Conservation (phyloP, 2,329 filamentous ascomycete species). For the Penicillium frequentans region DNA sequence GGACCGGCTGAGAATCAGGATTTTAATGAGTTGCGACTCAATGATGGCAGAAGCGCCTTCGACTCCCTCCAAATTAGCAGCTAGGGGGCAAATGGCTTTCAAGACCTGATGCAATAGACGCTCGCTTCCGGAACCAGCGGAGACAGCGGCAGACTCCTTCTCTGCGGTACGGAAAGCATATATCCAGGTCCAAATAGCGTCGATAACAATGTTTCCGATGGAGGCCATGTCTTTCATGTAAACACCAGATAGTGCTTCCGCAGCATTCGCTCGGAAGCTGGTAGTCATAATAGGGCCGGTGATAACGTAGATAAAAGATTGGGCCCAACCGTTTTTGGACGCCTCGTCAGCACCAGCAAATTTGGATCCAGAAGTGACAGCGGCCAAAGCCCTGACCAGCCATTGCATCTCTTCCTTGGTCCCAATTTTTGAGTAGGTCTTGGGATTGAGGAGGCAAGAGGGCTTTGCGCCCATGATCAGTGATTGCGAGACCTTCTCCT, state of each 20-base stretch:
- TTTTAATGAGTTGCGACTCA: conserved; percentile 69
- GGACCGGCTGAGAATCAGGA: conserved; percentile 75
- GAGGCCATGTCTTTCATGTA: conserved; percentile 61
- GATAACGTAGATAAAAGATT: conserved; percentile 78
- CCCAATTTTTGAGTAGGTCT: conserved; percentile 78
- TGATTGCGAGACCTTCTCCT: conserved; percentile 62
- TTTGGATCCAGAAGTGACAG: conserved; percentile 58
- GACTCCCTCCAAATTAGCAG: conserved; percentile 23
- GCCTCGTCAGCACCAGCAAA: conserved; percentile 47
- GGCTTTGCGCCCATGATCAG: conserved; percentile 74
- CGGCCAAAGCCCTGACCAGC: conserved; percentile 69
- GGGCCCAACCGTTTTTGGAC: conserved; percentile 72
- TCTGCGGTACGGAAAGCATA: conserved; percentile 66
- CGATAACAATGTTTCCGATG: conserved; percentile 64
- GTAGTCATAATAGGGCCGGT: conserved; percentile 63
- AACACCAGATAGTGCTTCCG: conserved; percentile 60
- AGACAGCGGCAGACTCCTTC: conserved; percentile 71
- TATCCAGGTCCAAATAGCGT: conserved; percentile 80
- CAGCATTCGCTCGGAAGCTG: conserved; percentile 63
- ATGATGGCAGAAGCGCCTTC: conserved; percentile 51
- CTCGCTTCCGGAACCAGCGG: conserved; percentile 63
- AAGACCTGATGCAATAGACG: conserved; percentile 61
- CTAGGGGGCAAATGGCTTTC: conserved; percentile 42
- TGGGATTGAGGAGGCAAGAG: conserved; percentile 81
- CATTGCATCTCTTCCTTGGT: conserved; percentile 75